Conservation (phyloP, 768 basidiomycete species). For the Xerocomellus intermedius region DNA sequence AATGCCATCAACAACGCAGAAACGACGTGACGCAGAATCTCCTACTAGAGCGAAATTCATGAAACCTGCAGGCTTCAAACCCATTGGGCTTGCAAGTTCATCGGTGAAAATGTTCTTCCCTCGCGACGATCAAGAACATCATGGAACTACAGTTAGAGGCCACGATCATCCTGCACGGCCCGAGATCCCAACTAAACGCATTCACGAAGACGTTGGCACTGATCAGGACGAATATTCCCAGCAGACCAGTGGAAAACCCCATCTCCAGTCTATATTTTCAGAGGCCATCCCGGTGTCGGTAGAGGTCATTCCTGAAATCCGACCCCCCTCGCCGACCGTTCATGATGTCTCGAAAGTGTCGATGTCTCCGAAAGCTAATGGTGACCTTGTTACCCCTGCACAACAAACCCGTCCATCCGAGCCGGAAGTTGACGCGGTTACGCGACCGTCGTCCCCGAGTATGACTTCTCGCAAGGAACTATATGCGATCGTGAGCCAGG, state of each 20-base stretch:
- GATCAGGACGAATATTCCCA: constrained; percentile 22
- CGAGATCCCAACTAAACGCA: constrained; percentile 29
- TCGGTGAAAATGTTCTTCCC: constrained; percentile 80
- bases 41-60: constrained; percentile 17
- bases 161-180: constrained; percentile 19
- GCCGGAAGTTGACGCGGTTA: constrained; percentile 21
- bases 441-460: constrained; percentile 31
- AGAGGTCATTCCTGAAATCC: constrained; percentile 11
- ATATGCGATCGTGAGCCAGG: constrained; percentile 87
- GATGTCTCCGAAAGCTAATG: constrained; percentile 26
- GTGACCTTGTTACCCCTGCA: constrained; percentile 21
- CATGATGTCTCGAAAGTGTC: constrained; percentile 21
- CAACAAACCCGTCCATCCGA: constrained; percentile 22
- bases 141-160: constrained; percentile 21
- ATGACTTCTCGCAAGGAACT: constrained; percentile 47
- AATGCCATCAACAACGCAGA: constrained; percentile 8
- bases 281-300: constrained; percentile 10
- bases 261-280: background rate
- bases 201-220: constrained; percentile 19
- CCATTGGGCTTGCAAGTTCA: constrained; percentile 54
- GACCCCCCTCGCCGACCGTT: constrained; percentile 16
- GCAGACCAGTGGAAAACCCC: constrained; percentile 1
- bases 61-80: constrained; percentile 61
- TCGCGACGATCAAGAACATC: constrained; percentile 66
- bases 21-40: constrained; percentile 19